Evolutionary conservation across 148 eudicot species (phyloP).

Genomic region (Rhododendron mucronatum): DNA sequence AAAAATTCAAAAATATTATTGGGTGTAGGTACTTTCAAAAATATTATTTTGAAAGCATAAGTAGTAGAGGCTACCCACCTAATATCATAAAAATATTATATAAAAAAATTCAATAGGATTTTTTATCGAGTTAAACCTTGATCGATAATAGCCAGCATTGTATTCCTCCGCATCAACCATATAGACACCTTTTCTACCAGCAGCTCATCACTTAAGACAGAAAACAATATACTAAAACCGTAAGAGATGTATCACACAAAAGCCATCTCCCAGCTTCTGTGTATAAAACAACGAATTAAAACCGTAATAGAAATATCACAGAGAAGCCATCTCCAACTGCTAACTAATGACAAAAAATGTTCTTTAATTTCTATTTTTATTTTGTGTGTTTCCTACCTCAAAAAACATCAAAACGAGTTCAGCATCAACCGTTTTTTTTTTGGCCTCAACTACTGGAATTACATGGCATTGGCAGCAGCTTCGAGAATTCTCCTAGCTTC

Average conservation of each 20-base stretch:
- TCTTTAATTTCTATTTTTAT: background rate
- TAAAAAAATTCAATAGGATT: background rate
- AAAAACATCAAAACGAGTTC: background rate
- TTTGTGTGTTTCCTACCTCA: background rate
- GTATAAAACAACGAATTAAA: no score
- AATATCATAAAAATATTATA: no score
- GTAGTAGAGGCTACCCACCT: no score
- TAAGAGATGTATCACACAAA: background rate
- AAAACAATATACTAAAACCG: background rate
- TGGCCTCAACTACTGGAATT: constrained; percentile 9
- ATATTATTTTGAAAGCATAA: no score
- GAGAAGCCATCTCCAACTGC: background rate
- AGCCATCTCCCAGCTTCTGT: background rate
- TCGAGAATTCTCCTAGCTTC: constrained; percentile 48
- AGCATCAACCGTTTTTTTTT: background rate
- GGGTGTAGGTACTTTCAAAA: no score
- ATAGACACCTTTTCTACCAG: background rate
- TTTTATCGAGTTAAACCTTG: background rate
- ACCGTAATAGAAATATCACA: background rate
- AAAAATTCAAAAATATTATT: no score
- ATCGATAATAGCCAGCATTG: background rate
- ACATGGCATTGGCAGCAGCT: constrained; percentile 34
- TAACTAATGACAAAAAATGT: background rate
- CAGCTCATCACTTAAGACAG: background rate
- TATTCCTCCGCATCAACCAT: background rate